These are phyloP conservation scores for Eucalyptus globulus DNA, from an alignment of 345 rosid species.

Conservation along the genomic window DNA sequence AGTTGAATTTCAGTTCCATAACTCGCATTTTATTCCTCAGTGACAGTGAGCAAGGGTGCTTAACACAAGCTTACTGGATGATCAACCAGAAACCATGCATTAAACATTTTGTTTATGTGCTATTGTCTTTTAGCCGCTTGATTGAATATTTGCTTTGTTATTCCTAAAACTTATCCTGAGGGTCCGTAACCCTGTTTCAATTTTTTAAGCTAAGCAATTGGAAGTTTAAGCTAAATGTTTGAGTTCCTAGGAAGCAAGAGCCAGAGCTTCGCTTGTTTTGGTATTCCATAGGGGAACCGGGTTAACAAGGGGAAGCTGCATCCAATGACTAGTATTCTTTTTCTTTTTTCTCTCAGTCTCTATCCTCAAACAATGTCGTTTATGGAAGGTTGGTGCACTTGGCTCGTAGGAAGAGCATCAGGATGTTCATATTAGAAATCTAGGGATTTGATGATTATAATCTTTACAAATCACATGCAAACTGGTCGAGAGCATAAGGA, in stretches of 20 bases:
- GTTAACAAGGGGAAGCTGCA: background rate
- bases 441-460: too few species aligned
- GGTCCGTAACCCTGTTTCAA: background rate
- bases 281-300: background rate
- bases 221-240: background rate
- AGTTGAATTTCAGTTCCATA: background rate
- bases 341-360: background rate
- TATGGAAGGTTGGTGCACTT: too few species aligned
- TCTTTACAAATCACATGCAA: too few species aligned
- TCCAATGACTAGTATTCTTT: background rate
- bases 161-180: background rate
- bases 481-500: too few species aligned
- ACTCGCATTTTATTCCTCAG: background rate
- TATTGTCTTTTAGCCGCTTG: background rate
- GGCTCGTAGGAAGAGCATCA: too few species aligned
- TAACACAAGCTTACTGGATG: background rate
- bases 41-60: background rate
- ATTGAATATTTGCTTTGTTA: background rate
- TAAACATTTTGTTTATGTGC: background rate
- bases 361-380: background rate
- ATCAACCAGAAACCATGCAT: background rate
- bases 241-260: background rate
- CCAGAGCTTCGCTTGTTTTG: background rate
- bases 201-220: background rate
- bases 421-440: too few species aligned